Evolutionary conservation across 441 rosid species (phyloP).

Genomic region (Populus hybrid): DNA sequence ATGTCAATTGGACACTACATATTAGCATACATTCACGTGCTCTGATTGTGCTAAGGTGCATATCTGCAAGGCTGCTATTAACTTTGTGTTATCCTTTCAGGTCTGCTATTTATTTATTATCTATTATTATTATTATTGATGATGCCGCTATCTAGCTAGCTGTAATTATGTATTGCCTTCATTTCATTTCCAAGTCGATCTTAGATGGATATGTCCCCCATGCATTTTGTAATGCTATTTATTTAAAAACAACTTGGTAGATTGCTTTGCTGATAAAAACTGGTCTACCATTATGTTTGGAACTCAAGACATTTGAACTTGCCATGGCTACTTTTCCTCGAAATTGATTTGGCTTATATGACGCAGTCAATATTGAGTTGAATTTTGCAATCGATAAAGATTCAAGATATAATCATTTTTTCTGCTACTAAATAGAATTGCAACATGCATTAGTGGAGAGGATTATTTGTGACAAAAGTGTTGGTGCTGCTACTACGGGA

Average conservation of each 20-base stretch:
- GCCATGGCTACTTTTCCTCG: not conserved
- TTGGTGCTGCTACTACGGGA: not conserved
- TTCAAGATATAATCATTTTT: not conserved
- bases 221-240: not conserved
- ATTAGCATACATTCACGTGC: conserved; percentile 28
- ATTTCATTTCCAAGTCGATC: not conserved
- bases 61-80: conserved; percentile 12
- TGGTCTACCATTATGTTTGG: not conserved
- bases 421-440: no score
- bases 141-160: not conserved
- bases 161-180: not conserved
- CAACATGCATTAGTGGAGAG: no score
- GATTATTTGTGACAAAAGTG: no score
- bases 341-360: not conserved
- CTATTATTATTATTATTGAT: not conserved
- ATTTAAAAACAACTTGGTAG: not conserved
- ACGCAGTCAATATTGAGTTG: not conserved
- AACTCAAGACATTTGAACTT: not conserved
- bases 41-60: conserved; percentile 23
- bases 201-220: not conserved
- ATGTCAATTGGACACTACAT: conserved; percentile 15
- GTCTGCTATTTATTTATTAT: not conserved
- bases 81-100: not conserved
- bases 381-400: not conserved
- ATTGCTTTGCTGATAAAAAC: not conserved